Conservation (phyloP, 2,329 filamentous ascomycete species). For the Fusarium equiseti region DNA sequence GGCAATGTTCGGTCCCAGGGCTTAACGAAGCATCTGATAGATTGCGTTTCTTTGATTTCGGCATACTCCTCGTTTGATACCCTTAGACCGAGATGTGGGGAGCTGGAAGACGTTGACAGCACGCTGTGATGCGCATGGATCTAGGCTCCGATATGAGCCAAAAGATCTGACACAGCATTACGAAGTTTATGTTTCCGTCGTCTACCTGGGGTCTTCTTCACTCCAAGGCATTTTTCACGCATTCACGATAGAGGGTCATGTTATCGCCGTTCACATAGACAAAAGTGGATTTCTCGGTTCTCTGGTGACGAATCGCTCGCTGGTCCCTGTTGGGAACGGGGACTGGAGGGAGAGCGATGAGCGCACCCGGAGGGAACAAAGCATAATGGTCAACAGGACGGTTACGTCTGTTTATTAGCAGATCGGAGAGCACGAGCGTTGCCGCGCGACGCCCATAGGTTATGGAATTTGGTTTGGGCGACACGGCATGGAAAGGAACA, state of each 20-base stretch:
- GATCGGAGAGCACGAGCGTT: constrained; percentile 54
- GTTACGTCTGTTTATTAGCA: constrained; percentile 51
- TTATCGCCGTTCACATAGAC: constrained; percentile 66
- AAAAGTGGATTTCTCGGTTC: constrained; percentile 75
- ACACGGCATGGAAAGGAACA: constrained; percentile 49
- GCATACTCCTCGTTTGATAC: constrained; percentile 59
- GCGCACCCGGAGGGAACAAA: constrained; percentile 50
- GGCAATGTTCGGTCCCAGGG: constrained; percentile 54
- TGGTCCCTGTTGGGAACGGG: constrained; percentile 50
- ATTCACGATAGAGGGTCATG: constrained; percentile 61
- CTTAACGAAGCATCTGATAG: constrained; percentile 60
- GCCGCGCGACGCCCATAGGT: constrained; percentile 54
- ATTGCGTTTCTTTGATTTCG: constrained; percentile 60
- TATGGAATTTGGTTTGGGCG: constrained; percentile 55
- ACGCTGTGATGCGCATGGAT: constrained; percentile 53
- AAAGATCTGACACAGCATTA: constrained; percentile 54
- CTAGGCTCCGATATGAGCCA: constrained; percentile 43
- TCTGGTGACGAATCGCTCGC: constrained; percentile 59
- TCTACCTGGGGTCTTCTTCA: constrained; percentile 51
- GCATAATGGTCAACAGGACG: constrained; percentile 51
- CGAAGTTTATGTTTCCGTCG: constrained; percentile 55
- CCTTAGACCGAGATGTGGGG: constrained; percentile 59
- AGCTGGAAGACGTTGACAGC: constrained; percentile 55
- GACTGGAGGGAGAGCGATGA: constrained; percentile 51
- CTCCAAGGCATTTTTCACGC: constrained; percentile 56